Conservation (phyloP, 1,284 basidiomycete species). For the Cryptococcus sp. region DNA sequence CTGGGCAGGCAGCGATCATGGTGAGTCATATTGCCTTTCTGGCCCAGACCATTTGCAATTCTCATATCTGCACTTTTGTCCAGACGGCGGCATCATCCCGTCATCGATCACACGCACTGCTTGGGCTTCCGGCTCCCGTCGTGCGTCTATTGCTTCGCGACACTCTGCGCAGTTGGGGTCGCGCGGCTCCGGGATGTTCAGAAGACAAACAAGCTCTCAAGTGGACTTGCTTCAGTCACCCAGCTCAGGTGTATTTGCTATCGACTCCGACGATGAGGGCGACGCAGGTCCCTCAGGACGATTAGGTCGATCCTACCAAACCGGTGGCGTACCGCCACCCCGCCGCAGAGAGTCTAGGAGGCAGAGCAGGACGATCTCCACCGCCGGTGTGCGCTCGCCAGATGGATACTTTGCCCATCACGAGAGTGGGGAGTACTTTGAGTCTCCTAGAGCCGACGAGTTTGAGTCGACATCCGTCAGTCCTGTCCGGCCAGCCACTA, state of each 20-base stretch:
- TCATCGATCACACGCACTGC: slow-evolving; percentile 43
- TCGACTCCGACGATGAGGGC: slow-evolving; percentile 48
- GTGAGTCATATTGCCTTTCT: slow-evolving; percentile 11
- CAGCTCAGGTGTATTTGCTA: slow-evolving; percentile 39
- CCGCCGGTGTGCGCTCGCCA: not conserved
- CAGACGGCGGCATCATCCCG: slow-evolving; percentile 39
- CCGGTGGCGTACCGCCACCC: not conserved
- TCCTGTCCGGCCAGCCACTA: slow-evolving; percentile 29
- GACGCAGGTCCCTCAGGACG: slow-evolving; percentile 17
- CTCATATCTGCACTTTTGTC: not conserved
- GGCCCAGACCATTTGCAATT: not conserved
- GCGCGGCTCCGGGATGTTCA: slow-evolving; percentile 19
- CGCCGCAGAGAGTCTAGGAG: slow-evolving; percentile 12
- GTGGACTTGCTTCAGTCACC: slow-evolving; percentile 36
- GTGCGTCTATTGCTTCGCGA: slow-evolving; percentile 36
- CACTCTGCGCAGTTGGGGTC: slow-evolving; percentile 25
- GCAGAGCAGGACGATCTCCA: slow-evolving; percentile 1
- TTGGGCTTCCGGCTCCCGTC: slow-evolving; percentile 35
- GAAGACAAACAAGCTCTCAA: slow-evolving; percentile 26
- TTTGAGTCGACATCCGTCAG: slow-evolving; percentile 11
- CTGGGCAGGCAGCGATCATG: slow-evolving; percentile 34
- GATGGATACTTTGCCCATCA: slow-evolving; percentile 13
- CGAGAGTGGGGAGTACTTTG: slow-evolving; percentile 4
- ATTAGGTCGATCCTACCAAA: slow-evolving; percentile 5
- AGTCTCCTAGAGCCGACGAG: slow-evolving; percentile 7